Conservation (phyloP, 768 basidiomycete species). For the Lactarius evosmus region DNA sequence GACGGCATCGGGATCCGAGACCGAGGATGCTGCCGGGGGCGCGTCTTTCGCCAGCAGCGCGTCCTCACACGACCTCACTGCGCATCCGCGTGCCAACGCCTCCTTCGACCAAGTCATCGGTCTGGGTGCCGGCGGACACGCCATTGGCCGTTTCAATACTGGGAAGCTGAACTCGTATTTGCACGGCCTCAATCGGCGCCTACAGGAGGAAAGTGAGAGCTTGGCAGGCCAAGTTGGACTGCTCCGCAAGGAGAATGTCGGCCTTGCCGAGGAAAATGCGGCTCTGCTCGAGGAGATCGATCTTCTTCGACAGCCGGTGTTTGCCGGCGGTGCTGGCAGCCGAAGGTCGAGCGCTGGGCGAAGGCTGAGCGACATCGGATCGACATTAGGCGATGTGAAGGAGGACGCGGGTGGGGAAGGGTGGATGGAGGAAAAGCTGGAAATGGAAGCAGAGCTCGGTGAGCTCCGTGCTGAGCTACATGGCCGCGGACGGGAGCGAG, state of each 20-base stretch:
- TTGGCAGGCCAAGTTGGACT: slow-evolving; percentile 52
- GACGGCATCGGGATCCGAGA: slow-evolving; percentile 29
- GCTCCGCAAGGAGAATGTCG: slow-evolving; percentile 47
- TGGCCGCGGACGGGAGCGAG: slow-evolving; percentile 35
- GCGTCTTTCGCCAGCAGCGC: slow-evolving; percentile 77
- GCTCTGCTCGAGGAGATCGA: slow-evolving; percentile 24
- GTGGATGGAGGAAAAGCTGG: slow-evolving; percentile 70
- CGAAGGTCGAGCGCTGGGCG: slow-evolving; percentile 39
- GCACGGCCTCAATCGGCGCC: slow-evolving; percentile 75
- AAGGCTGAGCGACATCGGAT: slow-evolving; percentile 51
- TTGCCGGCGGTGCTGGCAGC: slow-evolving; percentile 30
- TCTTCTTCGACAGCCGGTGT: slow-evolving; percentile 23
- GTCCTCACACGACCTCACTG: slow-evolving; percentile 85
- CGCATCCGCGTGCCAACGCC: slow-evolving; percentile 74
- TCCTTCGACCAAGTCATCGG: slow-evolving; percentile 86
- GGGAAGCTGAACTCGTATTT: slow-evolving; percentile 82
- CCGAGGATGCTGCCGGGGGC: slow-evolving; percentile 46
- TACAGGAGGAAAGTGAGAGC: slow-evolving; percentile 82
- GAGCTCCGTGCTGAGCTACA: slow-evolving; percentile 40
- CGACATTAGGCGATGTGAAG: slow-evolving; percentile 54
- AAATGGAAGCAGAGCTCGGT: slow-evolving; percentile 41
- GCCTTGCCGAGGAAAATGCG: slow-evolving; percentile 25
- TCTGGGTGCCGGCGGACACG: slow-evolving; percentile 60
- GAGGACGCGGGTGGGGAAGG: slow-evolving; percentile 63
- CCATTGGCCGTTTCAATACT: slow-evolving; percentile 78